A percentile compares a stretch with the other conserved stretches of the same genome.
Conservation (phyloP, 1,139 yeast species). For the Eremothecium sinecaudum region DNA sequence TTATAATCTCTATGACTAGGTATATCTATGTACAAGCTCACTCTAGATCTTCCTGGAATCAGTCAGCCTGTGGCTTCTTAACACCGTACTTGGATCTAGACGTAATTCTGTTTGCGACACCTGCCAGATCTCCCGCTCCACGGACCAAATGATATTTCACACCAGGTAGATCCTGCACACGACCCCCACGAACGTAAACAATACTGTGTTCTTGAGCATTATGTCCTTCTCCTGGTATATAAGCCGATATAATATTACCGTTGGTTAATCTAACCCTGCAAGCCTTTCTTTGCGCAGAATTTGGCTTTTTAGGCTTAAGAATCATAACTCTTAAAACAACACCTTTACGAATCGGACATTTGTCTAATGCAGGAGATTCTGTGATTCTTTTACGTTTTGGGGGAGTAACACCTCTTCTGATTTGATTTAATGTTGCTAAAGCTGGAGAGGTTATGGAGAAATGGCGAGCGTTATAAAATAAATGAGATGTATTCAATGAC, state of each 20-base stretch:
- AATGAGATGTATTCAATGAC: too few species aligned
- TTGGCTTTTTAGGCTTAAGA: constrained; percentile 94
- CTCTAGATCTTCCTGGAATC: too few species aligned
- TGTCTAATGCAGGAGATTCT: constrained; percentile 74
- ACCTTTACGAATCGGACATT: constrained; percentile 79
- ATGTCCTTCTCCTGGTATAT: constrained; percentile 98
- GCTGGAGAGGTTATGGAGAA: constrained; percentile 11
- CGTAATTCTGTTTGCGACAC: constrained; percentile 86
- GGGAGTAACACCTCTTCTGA: constrained; percentile 54
- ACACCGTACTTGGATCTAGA: constrained; percentile 92
- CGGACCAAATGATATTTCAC: constrained; percentile 90
- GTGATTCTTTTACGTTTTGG: constrained; percentile 44
- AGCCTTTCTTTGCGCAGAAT: constrained; percentile 95
- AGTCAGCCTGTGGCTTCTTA: constrained; percentile 62
- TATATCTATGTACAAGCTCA: too few species aligned
- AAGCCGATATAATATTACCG: constrained; percentile 83
- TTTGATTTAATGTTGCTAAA: constrained; percentile 64
- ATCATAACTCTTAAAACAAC: constrained; percentile 94
- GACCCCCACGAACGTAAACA: constrained; percentile 91
- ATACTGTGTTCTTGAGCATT: constrained; percentile 97
- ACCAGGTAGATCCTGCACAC: constrained; percentile 98
- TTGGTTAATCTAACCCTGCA: constrained; percentile 89
- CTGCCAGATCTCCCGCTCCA: constrained; percentile 89
- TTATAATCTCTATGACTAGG: too few species aligned
- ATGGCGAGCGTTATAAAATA: too few species aligned